Base-by-base conservation (phyloP, 2,329 filamentous ascomycete genomes). In the Pezicula radicicola region DNA sequence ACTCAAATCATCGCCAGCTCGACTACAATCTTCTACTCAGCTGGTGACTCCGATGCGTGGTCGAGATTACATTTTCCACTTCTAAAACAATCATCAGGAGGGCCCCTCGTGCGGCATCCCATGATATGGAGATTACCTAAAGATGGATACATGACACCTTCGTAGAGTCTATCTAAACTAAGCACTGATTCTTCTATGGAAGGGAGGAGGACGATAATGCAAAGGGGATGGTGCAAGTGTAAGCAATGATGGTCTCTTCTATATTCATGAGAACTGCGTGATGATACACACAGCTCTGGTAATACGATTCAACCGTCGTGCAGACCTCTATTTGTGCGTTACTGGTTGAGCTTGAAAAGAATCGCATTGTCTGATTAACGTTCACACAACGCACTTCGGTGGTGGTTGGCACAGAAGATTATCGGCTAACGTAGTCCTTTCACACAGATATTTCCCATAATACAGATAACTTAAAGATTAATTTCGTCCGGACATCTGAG, bases 21-120 rank as follows among this genome's bases (percentile, higher is more conserved):
- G 76, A 77, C 63, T 58, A 52, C 60, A 44, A 44, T 62, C 67
- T 63, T 67, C 74, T 63, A 84, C 78, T 81, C 79, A 77, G 76
- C 80, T 87, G 83, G 76, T 78, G 81, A 86, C 76, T 87, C 82
- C 81, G 82, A 82, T 81, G 79, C 71, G 80, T 80, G 77, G 86
- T 87, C 86, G 74, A 89, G 86, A 90, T 72, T 49, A 61, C 55
- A 69, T 71, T 28, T 45, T 79, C 85, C 80, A 81, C 83, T 86
- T 76, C 42, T 87, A 90, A 90, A 90, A 90, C 87, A 86, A 86
- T 89, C 80, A 81, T 84, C 80, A 84, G 82, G 86, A 90, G 83
- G 81, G 81, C 74, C 77, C 72, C 73, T 68, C 60, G 59, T 70
- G 71, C 68, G 74, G 76, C 77, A 76, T 75, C 76, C 75, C 83